Evolutionary conservation across 352 stramenopile species (phyloP).

Genomic region (Bremia lactucae): DNA sequence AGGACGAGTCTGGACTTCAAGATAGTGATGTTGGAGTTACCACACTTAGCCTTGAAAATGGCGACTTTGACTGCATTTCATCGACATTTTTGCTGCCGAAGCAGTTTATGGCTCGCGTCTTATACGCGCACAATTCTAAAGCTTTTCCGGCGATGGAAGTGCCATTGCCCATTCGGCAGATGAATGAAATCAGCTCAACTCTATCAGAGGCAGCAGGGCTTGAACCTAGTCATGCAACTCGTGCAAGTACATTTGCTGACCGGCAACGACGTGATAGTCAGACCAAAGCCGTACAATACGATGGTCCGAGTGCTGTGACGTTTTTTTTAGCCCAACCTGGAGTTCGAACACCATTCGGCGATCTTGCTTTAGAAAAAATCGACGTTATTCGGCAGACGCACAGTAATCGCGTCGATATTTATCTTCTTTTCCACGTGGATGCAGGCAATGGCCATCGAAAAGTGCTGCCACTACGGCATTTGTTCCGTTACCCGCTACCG

Average conservation of each 20-base stretch:
- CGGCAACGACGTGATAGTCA: slow-evolving; percentile 14
- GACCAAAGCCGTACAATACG: slow-evolving; percentile 51
- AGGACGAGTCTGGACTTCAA: slow-evolving; percentile 12
- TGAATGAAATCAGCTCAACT: slow-evolving; percentile 8
- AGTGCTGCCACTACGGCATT: slow-evolving; percentile 52
- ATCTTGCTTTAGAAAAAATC: slow-evolving; percentile 75
- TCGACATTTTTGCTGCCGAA: slow-evolving; percentile 53
- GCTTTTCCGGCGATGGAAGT: slow-evolving; percentile 34
- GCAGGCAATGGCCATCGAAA: slow-evolving; percentile 34
- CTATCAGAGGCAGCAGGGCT: slow-evolving; percentile 1
- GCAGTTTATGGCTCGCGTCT: slow-evolving; percentile 49
- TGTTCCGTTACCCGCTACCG: slow-evolving; percentile 73
- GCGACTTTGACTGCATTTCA: slow-evolving; percentile 79
- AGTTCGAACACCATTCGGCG: slow-evolving; percentile 67
- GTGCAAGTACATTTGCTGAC: slow-evolving; percentile 14
- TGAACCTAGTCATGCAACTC: slow-evolving; percentile 5
- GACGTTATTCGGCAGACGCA: slow-evolving; percentile 54
- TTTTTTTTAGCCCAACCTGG: slow-evolving; percentile 54
- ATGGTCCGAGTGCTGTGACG: slow-evolving; percentile 50
- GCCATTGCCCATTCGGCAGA: slow-evolving; percentile 16
- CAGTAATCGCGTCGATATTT: slow-evolving; percentile 52
- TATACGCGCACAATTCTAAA: slow-evolving; percentile 36
- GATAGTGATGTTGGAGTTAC: slow-evolving; percentile 29
- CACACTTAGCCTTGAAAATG: slow-evolving; percentile 46
- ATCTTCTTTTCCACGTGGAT: slow-evolving; percentile 69